A percentile compares a stretch with the other conserved stretches of the same genome.
Evolutionary conservation across 768 basidiomycete genomes (phyloP).

Genomic region (Lentinula aciculospora): DNA sequence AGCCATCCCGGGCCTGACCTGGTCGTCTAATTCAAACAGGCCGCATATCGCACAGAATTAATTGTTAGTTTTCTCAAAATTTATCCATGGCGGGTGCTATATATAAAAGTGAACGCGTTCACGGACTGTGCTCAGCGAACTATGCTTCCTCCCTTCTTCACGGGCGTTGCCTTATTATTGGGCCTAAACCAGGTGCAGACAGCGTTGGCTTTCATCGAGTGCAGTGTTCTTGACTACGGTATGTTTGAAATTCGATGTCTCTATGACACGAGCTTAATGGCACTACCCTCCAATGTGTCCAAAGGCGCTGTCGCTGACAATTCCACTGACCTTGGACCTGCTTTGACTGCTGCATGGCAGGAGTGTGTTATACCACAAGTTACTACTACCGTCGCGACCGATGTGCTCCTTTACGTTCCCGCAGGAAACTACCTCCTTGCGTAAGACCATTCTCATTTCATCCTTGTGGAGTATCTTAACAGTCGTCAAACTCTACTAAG

Average conservation of each 20-base stretch:
- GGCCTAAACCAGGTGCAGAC: conserved; percentile 1
- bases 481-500: background rate
- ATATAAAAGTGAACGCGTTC: background rate
- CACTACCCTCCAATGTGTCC: background rate
- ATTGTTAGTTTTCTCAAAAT: background rate
- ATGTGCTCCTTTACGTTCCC: conserved; percentile 18
- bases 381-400: conserved; percentile 11
- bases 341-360: conserved; percentile 16
- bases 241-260: background rate
- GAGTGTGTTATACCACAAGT: conserved; percentile 15
- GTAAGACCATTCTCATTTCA: background rate
- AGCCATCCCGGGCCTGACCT: no score
- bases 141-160: background rate
- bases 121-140: background rate
- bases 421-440: conserved; percentile 16
- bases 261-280: background rate
- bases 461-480: background rate
- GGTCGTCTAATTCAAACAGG: background rate
- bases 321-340: conserved; percentile 19
- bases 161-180: background rate
- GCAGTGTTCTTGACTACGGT: conserved; percentile 20
- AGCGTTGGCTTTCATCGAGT: conserved; percentile 13
- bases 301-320: conserved; percentile 16
- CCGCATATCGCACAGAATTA: background rate
- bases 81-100: background rate